A percentile compares a stretch with the other conserved stretches of the same genome.
Evolutionary conservation across 208 protist genomes (phyloP).

Genomic region (Crithidia sp.): DNA sequence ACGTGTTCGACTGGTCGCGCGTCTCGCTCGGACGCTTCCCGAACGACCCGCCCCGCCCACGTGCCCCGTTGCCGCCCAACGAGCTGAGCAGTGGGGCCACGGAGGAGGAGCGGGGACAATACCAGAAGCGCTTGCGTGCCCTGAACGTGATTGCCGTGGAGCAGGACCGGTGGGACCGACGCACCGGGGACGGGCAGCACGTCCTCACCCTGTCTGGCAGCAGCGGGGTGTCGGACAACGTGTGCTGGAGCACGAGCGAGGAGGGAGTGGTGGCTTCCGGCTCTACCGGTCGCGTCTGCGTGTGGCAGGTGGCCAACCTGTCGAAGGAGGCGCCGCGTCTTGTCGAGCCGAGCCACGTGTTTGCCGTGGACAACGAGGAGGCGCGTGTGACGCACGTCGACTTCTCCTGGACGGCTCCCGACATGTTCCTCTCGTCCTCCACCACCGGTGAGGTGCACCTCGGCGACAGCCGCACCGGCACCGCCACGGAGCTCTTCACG

Average conservation of each 20-base stretch:
- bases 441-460: constrained; percentile 57
- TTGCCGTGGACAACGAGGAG: constrained; percentile 59
- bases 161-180: constrained; percentile 87
- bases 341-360: constrained; percentile 50
- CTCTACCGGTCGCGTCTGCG: constrained; percentile 58
- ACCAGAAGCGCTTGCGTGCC: constrained; percentile 81
- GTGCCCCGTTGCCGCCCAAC: constrained; percentile 88
- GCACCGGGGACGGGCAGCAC: constrained; percentile 84
- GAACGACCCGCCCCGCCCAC: constrained; percentile 87
- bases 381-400: constrained; percentile 56
- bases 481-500: constrained; percentile 53
- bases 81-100: constrained; percentile 70
- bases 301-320: constrained; percentile 78
- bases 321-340: constrained; percentile 68
- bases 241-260: constrained; percentile 77
- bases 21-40: constrained; percentile 87
- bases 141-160: constrained; percentile 72
- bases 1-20: constrained; percentile 91
- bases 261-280: constrained; percentile 73
- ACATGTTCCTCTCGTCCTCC: constrained; percentile 48
- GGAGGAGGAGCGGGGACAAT: constrained; percentile 79
- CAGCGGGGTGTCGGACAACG: constrained; percentile 57
- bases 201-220: constrained; percentile 69
- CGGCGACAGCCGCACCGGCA: constrained; percentile 48
- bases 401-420: constrained; percentile 69